Conservation (phyloP, 768 basidiomycete species). For the Lentinus tigrinus region DNA sequence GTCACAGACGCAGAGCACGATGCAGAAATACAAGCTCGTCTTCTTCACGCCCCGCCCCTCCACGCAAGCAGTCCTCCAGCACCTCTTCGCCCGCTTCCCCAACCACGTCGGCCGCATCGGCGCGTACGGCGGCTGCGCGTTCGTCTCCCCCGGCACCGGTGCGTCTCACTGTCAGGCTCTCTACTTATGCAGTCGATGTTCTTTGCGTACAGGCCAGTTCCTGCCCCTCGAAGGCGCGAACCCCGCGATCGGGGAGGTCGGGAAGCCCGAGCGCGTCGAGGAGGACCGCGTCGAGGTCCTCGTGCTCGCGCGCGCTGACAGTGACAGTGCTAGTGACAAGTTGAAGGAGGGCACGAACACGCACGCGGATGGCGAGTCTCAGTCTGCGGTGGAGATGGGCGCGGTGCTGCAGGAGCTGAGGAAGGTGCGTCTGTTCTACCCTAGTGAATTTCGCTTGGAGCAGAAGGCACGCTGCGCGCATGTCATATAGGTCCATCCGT, state of each 20-base stretch:
- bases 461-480: background rate
- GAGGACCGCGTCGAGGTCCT: constrained; percentile 55
- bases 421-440: constrained; percentile 34
- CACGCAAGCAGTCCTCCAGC: constrained; percentile 42
- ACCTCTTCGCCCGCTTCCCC: constrained; percentile 46
- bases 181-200: background rate
- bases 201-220: constrained; percentile 41
- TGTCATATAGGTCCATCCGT: constrained; percentile 45
- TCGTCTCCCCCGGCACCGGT: constrained; percentile 54
- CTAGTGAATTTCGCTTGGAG: background rate
- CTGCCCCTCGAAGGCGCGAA: constrained; percentile 39
- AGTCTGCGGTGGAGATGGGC: constrained; percentile 30
- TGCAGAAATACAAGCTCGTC: constrained; percentile 47
- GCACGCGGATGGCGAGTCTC: constrained; percentile 11
- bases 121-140: constrained; percentile 53
- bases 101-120: constrained; percentile 51
- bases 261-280: constrained; percentile 46
- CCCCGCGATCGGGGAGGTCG: constrained; percentile 44
- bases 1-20: background rate
- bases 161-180: background rate
- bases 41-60: constrained; percentile 48
- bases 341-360: background rate
- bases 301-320: constrained; percentile 35
- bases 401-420: constrained; percentile 45
- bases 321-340: background rate